Percentiles rank a stretch among this genome's conserved stretches.
Evolutionary conservation across 768 basidiomycete genomes (phyloP).

Genomic region (Tricholoma terreum): DNA sequence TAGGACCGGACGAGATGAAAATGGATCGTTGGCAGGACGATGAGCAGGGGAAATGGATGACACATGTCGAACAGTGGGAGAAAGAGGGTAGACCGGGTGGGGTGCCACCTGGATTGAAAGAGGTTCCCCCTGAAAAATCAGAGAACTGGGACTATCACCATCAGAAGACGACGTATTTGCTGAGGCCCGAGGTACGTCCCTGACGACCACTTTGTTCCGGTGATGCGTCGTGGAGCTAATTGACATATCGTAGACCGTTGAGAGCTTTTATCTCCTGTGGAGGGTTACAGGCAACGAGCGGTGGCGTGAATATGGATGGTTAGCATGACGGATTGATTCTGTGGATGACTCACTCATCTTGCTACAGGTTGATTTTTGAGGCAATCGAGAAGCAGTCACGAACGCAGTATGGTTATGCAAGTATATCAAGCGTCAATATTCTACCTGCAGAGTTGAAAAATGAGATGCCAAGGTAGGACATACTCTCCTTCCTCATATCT

Average conservation of each 20-base stretch:
- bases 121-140: slow-evolving; percentile 15
- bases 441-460: slow-evolving; percentile 30
- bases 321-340: neutral
- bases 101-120: slow-evolving; percentile 33
- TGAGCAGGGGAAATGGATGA: slow-evolving; percentile 34
- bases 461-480: slow-evolving; percentile 51
- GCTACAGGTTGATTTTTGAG: slow-evolving; percentile 36
- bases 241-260: slow-evolving; percentile 37
- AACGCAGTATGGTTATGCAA: slow-evolving; percentile 46
- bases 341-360: neutral
- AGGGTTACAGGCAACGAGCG: slow-evolving; percentile 44
- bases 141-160: slow-evolving; percentile 38
- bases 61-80: slow-evolving; percentile 43
- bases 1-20: slow-evolving; percentile 55
- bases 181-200: slow-evolving; percentile 48
- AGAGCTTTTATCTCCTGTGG: slow-evolving; percentile 55
- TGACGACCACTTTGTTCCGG: no score
- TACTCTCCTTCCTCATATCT: neutral
- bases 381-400: slow-evolving; percentile 47
- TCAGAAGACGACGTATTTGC: slow-evolving; percentile 32
- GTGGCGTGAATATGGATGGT: slow-evolving; percentile 56
- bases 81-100: slow-evolving; percentile 30
- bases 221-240: no score
- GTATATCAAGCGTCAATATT: slow-evolving; percentile 35
- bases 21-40: slow-evolving; percentile 25